Evolutionary conservation across 148 eudicot species (phyloP), one percentile per base, ranked within the genome.

Genomic region (Talinum fruticosum): DNA sequence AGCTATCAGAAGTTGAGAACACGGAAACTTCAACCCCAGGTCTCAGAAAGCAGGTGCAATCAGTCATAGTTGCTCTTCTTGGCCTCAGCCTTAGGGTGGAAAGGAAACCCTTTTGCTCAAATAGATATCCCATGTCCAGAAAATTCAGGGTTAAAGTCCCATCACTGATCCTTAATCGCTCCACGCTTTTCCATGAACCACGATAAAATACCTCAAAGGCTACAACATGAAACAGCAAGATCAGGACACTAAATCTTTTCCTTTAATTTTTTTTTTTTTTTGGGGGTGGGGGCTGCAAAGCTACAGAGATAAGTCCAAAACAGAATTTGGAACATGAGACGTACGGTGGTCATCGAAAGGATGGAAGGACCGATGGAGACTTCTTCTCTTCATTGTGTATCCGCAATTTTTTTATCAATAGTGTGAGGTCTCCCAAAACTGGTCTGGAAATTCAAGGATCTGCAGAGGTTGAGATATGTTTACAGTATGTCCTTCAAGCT

Each of bases 11-110:
- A 13, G 75, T 75, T 1, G 90, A 82, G 30, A 88, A 80, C 57
- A 91, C 93, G 74, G 88, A 91, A 73, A 96, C 82, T 75, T 96
- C 98, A 71, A 91, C 75, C 66, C 99, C 97, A 19, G 90, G 93
- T 84, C 99, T 87, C 23, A 96, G 78, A 78, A 90, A 83, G 77
- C 93, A 93, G 59, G 84, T 87, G 82, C 99, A 96, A 75, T 96
- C 99, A 0, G 82, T 76, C 69, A 73, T 72, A 65, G 79, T 85
- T 37, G 98, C 98, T 78, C 87, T 86, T 83, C 98, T 86, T 28
- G 99, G 91, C 82, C 86, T 85, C 33, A 93, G 77, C 76, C 98
- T 87, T 65, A 93, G 92, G 77, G 91, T 84, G 45, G 91, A 67
- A 28, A 90, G 79, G 37, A 92, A 86, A 82, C 86, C 67, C 41